Conservation (phyloP, 1,139 yeast genomes). For the Yamadazyma taylorii region DNA sequence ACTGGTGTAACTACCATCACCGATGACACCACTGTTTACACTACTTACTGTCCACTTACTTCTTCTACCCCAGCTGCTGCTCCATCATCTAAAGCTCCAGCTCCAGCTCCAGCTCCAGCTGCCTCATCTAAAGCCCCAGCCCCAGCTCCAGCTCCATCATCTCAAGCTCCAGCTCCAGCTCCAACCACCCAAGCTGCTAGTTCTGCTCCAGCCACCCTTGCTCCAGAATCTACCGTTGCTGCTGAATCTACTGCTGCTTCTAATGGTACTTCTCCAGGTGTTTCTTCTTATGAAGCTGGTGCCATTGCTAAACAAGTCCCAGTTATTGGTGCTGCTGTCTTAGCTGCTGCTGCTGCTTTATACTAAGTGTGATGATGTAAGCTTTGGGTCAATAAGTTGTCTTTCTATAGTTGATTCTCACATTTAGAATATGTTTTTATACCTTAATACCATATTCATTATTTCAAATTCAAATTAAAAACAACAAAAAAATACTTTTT, state of each 20-base stretch:
- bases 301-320: slow-evolving; percentile 19
- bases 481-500: too few species aligned
- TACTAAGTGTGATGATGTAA: slow-evolving; percentile 13
- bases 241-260: slow-evolving; percentile 15
- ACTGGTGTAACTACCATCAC: slow-evolving; percentile 24
- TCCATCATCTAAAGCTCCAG: slow-evolving; percentile 7
- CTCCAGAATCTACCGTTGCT: slow-evolving; percentile 10
- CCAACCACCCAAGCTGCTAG: too few species aligned
- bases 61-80: slow-evolving; percentile 9
- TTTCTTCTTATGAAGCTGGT: slow-evolving; percentile 23
- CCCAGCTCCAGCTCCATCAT: slow-evolving; percentile 13
- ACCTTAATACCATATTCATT: slow-evolving; percentile 3
- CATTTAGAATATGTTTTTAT: slow-evolving; percentile 2
- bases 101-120: slow-evolving; percentile 4
- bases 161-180: slow-evolving; percentile 9
- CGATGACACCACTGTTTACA: slow-evolving; percentile 15
- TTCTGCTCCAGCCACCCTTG: slow-evolving; percentile 9
- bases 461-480: too few species aligned
- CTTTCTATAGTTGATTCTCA: not conserved
- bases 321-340: slow-evolving; percentile 16
- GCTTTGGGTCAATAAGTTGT: not conserved
- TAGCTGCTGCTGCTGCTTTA: slow-evolving; percentile 21
- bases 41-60: slow-evolving; percentile 25
- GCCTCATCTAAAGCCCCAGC: slow-evolving; percentile 13
- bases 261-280: slow-evolving; percentile 18